Evolutionary conservation across 164 flowering plant species (phyloP).

Genomic region (Chloranthus sessilifolius): DNA sequence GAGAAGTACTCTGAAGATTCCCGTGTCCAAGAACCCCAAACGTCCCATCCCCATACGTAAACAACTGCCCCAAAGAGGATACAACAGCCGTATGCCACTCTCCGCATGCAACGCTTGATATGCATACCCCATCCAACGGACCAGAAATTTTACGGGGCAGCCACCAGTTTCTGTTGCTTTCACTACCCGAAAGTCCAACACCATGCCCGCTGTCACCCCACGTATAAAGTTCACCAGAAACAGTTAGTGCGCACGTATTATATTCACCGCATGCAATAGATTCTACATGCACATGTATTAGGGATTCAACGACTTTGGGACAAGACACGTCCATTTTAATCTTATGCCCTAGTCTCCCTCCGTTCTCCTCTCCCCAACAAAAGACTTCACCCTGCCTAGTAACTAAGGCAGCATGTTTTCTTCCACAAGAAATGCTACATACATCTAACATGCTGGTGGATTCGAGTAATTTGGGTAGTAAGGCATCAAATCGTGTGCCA

Average conservation of each 20-base stretch:
- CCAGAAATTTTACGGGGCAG: constrained; percentile 40
- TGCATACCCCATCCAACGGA: constrained; percentile 32
- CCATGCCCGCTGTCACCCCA: constrained; percentile 50
- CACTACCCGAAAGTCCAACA: constrained; percentile 19
- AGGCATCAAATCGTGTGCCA: constrained; percentile 28
- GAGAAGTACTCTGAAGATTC: constrained; percentile 26
- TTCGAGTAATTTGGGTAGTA: constrained; percentile 53
- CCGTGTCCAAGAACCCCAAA: constrained; percentile 87
- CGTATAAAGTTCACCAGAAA: constrained; percentile 51
- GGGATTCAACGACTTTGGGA: constrained; percentile 56
- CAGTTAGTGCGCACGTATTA: constrained; percentile 56
- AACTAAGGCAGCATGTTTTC: constrained; percentile 57
- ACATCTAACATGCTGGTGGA: constrained; percentile 47
- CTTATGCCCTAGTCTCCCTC: constrained; percentile 62
- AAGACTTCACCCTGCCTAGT: constrained; percentile 66
- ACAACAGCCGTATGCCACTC: constrained; percentile 68
- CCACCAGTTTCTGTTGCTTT: constrained; percentile 32
- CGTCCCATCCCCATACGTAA: constrained; percentile 73
- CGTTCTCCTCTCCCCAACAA: constrained; percentile 63
- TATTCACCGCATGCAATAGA: constrained; percentile 56
- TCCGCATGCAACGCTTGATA: constrained; percentile 57
- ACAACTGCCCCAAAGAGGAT: constrained; percentile 48
- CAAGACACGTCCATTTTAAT: constrained; percentile 33
- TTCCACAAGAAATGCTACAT: constrained; percentile 41
- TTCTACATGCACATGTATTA: constrained; percentile 28